Evolutionary conservation across 2,329 filamentous ascomycete genomes (phyloP).

Genomic region (Drechslera avenae): DNA sequence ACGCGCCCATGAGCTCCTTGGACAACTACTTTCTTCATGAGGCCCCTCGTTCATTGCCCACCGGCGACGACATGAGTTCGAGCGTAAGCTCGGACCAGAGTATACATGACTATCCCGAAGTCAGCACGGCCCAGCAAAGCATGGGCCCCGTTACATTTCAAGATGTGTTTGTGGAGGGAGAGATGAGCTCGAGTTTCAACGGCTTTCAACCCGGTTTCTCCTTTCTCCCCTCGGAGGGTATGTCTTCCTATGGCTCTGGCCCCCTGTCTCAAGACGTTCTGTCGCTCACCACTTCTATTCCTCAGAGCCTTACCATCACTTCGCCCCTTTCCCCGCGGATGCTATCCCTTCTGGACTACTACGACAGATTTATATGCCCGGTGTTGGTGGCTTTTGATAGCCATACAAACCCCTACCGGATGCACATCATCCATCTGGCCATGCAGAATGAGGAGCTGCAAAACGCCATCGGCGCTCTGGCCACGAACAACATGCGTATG

Average conservation of each 20-base stretch:
- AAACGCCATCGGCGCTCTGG: conserved; percentile 87
- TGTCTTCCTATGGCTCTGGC: conserved; percentile 49
- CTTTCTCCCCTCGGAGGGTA: conserved; percentile 50
- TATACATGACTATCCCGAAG: conserved; percentile 51
- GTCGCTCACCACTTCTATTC: conserved; percentile 50
- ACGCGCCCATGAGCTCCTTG: conserved; percentile 46
- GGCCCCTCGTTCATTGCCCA: conserved; percentile 44
- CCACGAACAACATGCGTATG: conserved; percentile 90
- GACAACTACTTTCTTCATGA: conserved; percentile 46
- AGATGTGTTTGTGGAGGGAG: conserved; percentile 48
- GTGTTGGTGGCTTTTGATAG: conserved; percentile 91
- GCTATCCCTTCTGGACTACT: conserved; percentile 90
- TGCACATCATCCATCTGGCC: conserved; percentile 79
- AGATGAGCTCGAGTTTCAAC: conserved; percentile 47
- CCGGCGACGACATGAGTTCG: conserved; percentile 51
- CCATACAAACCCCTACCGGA: conserved; percentile 79
- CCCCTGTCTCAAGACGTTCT: conserved; percentile 45
- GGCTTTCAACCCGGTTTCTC: conserved; percentile 47
- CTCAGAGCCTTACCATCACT: conserved; percentile 57
- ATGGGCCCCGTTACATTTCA: conserved; percentile 46
- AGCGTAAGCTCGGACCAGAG: conserved; percentile 55
- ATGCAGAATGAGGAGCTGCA: conserved; percentile 80
- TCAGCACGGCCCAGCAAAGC: conserved; percentile 41
- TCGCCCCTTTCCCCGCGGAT: conserved; percentile 73
- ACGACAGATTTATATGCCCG: conserved; percentile 88